A percentile compares a stretch with the other conserved stretches of the same genome.
phyloP scores from a whole-genome alignment of 257 asterid genomes.

The Solanum appendiculatum region DNA sequence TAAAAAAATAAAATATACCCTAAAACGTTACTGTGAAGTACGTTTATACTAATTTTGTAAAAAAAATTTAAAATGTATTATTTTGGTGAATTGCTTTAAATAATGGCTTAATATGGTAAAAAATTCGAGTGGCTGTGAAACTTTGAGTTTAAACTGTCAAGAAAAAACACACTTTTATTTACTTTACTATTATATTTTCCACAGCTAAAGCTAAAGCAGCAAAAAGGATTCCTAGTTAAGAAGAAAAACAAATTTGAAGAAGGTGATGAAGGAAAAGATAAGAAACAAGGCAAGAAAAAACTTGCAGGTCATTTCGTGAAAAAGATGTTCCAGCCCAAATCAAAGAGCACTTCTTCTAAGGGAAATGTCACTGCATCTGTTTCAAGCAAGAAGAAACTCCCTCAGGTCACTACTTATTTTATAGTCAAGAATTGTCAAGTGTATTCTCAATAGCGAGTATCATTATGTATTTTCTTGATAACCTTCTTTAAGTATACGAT shows the following conservation, averaged over 20 bases:
- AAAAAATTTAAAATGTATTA: too few species aligned
- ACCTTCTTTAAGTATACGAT: too few species aligned
- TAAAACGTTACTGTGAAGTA: too few species aligned
- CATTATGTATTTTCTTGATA: too few species aligned
- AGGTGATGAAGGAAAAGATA: slow-evolving; percentile 18
- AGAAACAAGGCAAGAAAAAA: slow-evolving; percentile 21
- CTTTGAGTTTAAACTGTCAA: not conserved
- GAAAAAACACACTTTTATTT: not conserved
- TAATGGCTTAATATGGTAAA: too few species aligned
- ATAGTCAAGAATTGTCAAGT: too few species aligned
- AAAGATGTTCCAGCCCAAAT: slow-evolving; percentile 34
- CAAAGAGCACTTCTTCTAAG: slow-evolving; percentile 30
- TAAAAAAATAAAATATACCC: too few species aligned
- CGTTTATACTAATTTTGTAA: too few species aligned
- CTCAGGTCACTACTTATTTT: slow-evolving; percentile 44
- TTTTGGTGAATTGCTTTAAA: too few species aligned
- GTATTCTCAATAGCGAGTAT: too few species aligned
- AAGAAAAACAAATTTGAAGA: slow-evolving; percentile 13
- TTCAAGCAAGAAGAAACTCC: slow-evolving; percentile 42
- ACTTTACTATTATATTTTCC: not conserved
- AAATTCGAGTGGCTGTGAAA: not conserved
- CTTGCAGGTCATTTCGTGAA: slow-evolving; percentile 37
- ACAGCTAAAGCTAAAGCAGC: slow-evolving; percentile 28
- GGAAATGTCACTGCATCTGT: slow-evolving; percentile 26
- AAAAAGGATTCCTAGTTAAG: slow-evolving; percentile 43